A percentile compares a stretch with the other conserved stretches of the same genome.
Evolutionary conservation across 208 protist species (phyloP).

Genomic region (Trypanosoma rangeli): DNA sequence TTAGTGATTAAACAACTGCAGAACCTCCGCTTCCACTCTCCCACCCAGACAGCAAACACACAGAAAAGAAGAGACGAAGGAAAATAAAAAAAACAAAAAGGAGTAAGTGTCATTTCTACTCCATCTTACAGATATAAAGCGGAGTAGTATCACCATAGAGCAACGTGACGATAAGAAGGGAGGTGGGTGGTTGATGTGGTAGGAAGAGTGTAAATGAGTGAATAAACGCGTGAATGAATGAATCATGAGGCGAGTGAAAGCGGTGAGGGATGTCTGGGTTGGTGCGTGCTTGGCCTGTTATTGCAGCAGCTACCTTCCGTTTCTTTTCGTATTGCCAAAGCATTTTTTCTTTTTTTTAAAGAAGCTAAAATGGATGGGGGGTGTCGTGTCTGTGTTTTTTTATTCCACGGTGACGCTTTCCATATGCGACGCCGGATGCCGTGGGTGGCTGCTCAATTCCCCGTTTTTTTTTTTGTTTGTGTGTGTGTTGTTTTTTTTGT

Average conservation of each 20-base stretch:
- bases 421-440: background rate
- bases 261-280: background rate
- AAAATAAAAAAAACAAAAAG: background rate
- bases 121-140: background rate
- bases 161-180: background rate
- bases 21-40: background rate
- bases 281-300: background rate
- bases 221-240: background rate
- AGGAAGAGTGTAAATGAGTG: background rate
- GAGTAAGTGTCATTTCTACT: background rate
- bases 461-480: background rate
- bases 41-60: too few relatives aligned
- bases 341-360: slow-evolving; percentile 3
- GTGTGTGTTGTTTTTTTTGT: too few relatives aligned
- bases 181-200: background rate
- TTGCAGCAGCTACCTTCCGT: background rate
- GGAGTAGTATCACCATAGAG: background rate
- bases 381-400: background rate
- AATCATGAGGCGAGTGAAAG: background rate
- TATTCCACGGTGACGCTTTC: background rate
- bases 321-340: background rate
- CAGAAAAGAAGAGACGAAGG: background rate
- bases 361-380: background rate
- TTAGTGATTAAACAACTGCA: slow-evolving; percentile 21
- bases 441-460: background rate